Conservation (phyloP, 352 stramenopile genomes). For the Phytophthora pluvialis region DNA sequence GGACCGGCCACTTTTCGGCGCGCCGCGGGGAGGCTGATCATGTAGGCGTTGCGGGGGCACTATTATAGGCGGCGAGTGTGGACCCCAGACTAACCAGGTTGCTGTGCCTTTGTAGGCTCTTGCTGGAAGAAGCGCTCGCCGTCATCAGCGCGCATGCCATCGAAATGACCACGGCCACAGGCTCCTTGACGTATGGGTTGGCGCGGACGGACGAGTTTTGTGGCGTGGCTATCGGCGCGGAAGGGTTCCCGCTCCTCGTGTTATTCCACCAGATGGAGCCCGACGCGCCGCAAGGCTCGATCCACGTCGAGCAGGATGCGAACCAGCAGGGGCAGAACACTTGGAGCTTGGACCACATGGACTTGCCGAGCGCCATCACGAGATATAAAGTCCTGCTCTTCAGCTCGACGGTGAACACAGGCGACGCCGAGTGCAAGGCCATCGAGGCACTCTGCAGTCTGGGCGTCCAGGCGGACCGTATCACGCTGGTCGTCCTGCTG, state of each 20-base stretch:
- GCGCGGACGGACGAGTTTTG: conserved; percentile 34
- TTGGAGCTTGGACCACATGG: conserved; percentile 31
- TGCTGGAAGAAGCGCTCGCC: conserved; percentile 61
- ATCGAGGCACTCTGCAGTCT: conserved; percentile 36
- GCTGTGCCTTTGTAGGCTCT: conserved; percentile 28
- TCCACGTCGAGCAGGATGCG: conserved; percentile 25
- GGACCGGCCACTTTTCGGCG: conserved; percentile 36
- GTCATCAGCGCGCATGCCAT: conserved; percentile 29
- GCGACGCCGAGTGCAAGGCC: conserved; percentile 35
- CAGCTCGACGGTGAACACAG: conserved; percentile 33
- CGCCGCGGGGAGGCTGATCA: conserved; percentile 49
- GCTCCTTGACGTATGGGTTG: conserved; percentile 32
- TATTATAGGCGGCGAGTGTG: no score
- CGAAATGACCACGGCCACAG: conserved; percentile 37
- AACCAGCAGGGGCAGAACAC: conserved; percentile 7
- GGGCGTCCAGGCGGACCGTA: conserved; percentile 29
- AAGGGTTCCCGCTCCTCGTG: conserved; percentile 49
- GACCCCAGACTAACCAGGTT: neutral
- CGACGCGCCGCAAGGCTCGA: conserved; percentile 34
- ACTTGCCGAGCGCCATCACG: conserved; percentile 39
- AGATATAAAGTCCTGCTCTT: conserved; percentile 44
- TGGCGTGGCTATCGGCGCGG: conserved; percentile 44
- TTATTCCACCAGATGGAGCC: conserved; percentile 61
- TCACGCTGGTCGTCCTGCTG: conserved; percentile 47
- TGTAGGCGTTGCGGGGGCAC: conserved; percentile 22